Percentiles rank a stretch among this genome's conserved stretches.
Evolutionary conservation across 2,329 filamentous ascomycete species (phyloP).

Genomic region (Penicillium expansum): DNA sequence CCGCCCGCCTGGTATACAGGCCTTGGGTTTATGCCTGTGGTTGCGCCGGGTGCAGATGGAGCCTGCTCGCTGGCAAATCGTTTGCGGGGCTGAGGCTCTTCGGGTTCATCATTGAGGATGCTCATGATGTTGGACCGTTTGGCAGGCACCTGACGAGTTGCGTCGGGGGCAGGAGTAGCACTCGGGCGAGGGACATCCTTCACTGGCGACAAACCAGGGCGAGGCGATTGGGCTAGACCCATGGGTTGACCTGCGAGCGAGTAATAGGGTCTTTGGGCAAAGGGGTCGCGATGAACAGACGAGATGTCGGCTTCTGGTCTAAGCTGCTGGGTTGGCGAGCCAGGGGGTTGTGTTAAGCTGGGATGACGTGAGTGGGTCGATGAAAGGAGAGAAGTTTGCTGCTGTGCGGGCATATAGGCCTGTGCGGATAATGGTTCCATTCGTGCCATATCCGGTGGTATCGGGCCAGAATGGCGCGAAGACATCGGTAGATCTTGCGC

Average conservation of each 20-base stretch:
- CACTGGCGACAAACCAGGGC: conserved; percentile 33
- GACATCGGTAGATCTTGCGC: conserved; percentile 32
- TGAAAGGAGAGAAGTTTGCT: conserved; percentile 27
- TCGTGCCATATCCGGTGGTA: conserved; percentile 32
- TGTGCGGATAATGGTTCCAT: conserved; percentile 35
- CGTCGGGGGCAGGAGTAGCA: conserved; percentile 35
- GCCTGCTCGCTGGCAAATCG: conserved; percentile 43
- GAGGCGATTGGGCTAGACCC: conserved; percentile 30
- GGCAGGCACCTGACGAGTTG: conserved; percentile 42
- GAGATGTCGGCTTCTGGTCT: conserved; percentile 35
- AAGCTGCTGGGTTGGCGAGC: conserved; percentile 34
- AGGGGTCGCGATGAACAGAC: conserved; percentile 37
- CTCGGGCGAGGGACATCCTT: conserved; percentile 37
- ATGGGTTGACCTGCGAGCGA: conserved; percentile 27
- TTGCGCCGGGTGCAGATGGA: conserved; percentile 19
- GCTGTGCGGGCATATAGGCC: conserved; percentile 31
- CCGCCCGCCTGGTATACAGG: conserved; percentile 29
- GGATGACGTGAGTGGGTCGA: conserved; percentile 37
- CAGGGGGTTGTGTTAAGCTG: conserved; percentile 35
- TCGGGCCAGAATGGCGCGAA: conserved; percentile 29
- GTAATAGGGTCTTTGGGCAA: conserved; percentile 36
- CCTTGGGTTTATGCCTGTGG: conserved; percentile 25
- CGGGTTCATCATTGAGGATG: conserved; percentile 49
- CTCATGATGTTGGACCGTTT: conserved; percentile 52
- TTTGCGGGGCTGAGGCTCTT: conserved; percentile 48